phyloP scores from a whole-genome alignment of 2,329 filamentous ascomycete species.

The Fusarium succisae region DNA sequence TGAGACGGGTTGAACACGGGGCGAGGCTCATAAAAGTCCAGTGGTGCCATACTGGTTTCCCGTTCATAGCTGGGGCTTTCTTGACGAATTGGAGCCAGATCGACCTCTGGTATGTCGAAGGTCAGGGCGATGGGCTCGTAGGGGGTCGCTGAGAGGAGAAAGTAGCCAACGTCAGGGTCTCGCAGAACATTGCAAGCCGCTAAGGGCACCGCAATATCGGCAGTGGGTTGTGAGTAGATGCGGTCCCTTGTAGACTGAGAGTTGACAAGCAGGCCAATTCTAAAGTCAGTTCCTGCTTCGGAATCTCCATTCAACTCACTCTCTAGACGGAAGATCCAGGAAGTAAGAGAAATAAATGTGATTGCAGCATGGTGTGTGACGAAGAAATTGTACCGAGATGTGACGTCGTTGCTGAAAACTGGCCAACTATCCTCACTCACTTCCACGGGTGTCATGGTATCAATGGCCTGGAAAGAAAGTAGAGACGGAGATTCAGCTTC shows the following conservation, averaged over 20 bases:
- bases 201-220: slow-evolving; percentile 59
- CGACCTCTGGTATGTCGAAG: slow-evolving; percentile 67
- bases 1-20: slow-evolving; percentile 72
- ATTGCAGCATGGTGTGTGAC: slow-evolving; percentile 70
- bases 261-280: slow-evolving; percentile 67
- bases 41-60: slow-evolving; percentile 54
- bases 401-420: slow-evolving; percentile 68
- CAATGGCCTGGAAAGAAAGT: slow-evolving; percentile 70
- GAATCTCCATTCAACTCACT: slow-evolving; percentile 66
- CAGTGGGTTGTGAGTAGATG: slow-evolving; percentile 63
- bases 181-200: slow-evolving; percentile 63
- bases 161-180: slow-evolving; percentile 72
- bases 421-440: slow-evolving; percentile 68
- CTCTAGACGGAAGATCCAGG: slow-evolving; percentile 72
- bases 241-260: slow-evolving; percentile 67
- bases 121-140: slow-evolving; percentile 67
- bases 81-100: slow-evolving; percentile 54
- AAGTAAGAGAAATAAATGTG: slow-evolving; percentile 66
- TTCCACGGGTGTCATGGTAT: slow-evolving; percentile 65
- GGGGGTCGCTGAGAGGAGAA: slow-evolving; percentile 67
- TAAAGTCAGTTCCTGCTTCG: slow-evolving; percentile 68
- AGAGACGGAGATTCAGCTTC: slow-evolving; percentile 57
- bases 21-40: slow-evolving; percentile 69
- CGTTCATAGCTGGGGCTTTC: slow-evolving; percentile 56
- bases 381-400: slow-evolving; percentile 70